Conservation (phyloP, 352 stramenopile genomes). For the Globisporangium nodosum region DNA sequence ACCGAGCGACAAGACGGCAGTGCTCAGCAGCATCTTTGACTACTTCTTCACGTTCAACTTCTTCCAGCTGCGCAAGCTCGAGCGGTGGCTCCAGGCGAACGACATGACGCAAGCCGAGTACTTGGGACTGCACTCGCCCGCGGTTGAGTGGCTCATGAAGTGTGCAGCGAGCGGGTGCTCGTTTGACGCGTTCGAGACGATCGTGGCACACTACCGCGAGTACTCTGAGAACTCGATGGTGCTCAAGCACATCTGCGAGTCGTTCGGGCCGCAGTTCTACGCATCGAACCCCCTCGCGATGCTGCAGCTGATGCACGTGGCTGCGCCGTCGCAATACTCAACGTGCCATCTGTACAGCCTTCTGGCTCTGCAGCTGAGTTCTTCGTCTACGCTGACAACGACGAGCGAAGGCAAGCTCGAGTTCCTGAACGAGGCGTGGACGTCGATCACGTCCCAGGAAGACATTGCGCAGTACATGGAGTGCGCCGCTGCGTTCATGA, state of each 20-base stretch:
- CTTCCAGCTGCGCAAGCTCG: constrained; percentile 52
- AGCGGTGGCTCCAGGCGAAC: constrained; percentile 41
- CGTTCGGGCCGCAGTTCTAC: constrained; percentile 66
- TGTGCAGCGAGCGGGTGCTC: constrained; percentile 37
- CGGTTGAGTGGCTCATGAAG: constrained; percentile 85
- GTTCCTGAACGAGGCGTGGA: constrained; percentile 87
- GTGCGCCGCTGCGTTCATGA: constrained; percentile 79
- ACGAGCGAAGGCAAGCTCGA: constrained; percentile 46
- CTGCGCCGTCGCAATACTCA: constrained; percentile 48
- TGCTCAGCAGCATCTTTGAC: constrained; percentile 83
- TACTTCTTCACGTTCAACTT: constrained; percentile 86
- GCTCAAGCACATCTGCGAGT: constrained; percentile 79
- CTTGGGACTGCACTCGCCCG: constrained; percentile 73
- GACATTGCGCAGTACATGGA: constrained; percentile 79
- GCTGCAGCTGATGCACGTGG: constrained; percentile 58
- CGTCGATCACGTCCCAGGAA: constrained; percentile 61
- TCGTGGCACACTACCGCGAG: constrained; percentile 79
- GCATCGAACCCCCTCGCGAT: constrained; percentile 45
- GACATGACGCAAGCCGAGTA: constrained; percentile 61
- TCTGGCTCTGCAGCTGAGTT: constrained; percentile 54
- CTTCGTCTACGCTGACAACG: constrained; percentile 19
- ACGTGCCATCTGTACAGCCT: constrained; percentile 72
- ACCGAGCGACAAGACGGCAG: constrained; percentile 29
- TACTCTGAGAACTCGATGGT: constrained; percentile 88
- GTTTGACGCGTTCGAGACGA: constrained; percentile 46